These are phyloP conservation scores for Peterozyma toletana DNA, from an alignment of 805 yeast genomes.

Conservation along the genomic window DNA sequence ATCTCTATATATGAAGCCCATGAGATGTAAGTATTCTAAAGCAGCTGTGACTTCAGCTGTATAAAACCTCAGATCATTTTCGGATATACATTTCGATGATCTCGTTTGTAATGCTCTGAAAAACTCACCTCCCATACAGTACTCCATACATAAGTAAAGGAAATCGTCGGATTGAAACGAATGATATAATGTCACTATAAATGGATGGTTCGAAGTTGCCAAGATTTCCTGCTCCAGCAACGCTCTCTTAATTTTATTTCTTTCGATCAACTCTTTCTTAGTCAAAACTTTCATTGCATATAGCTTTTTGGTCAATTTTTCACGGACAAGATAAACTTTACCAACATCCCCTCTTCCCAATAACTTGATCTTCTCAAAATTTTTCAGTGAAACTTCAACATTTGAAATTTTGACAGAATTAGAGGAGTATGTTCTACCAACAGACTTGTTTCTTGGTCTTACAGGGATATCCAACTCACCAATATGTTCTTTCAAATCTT, in stretches of 20 bases:
- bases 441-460: slow-evolving; percentile 38
- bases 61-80: slow-evolving; percentile 85
- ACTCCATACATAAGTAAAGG: slow-evolving; percentile 93
- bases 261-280: slow-evolving; percentile 88
- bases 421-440: slow-evolving; percentile 59
- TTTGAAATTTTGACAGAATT: slow-evolving; percentile 68
- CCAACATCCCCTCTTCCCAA: slow-evolving; percentile 98
- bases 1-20: slow-evolving; percentile 97
- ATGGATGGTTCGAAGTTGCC: slow-evolving; percentile 94
- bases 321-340: slow-evolving; percentile 86
- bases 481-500: slow-evolving; percentile 23
- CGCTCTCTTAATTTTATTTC: slow-evolving; percentile 92
- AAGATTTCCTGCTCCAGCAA: slow-evolving; percentile 95
- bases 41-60: slow-evolving; percentile 98
- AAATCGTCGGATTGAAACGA: slow-evolving; percentile 93
- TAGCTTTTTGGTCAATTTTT: slow-evolving; percentile 62
- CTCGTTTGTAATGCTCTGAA: slow-evolving; percentile 93
- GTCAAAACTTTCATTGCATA: slow-evolving; percentile 91
- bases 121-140: slow-evolving; percentile 99
- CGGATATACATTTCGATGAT: slow-evolving; percentile 76
- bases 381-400: slow-evolving; percentile 77
- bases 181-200: slow-evolving; percentile 92
- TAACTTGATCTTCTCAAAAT: slow-evolving; percentile 84
- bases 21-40: slow-evolving; percentile 85
- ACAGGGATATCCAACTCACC: slow-evolving; percentile 23